phyloP scores from a whole-genome alignment of 1,139 yeast species.

The Tardiomyces blankii region DNA sequence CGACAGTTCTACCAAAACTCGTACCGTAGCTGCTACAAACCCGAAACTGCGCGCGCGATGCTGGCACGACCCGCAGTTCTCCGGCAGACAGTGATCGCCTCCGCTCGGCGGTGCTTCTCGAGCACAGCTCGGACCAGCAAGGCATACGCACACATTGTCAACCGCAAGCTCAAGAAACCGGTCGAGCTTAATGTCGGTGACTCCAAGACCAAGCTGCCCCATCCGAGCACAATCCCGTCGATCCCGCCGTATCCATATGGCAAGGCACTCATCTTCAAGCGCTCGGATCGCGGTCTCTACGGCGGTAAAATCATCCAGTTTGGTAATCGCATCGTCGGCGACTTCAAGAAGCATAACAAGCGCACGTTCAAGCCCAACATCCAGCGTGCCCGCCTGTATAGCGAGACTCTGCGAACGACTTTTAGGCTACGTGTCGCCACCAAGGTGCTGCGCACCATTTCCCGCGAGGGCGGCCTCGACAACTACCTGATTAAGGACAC shows the following conservation, averaged over 20 bases:
- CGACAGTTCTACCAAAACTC: too few species aligned
- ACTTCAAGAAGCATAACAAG: slow-evolving; percentile 61
- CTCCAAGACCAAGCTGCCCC: slow-evolving; percentile 19
- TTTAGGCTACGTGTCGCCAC: slow-evolving; percentile 57
- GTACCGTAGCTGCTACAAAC: too few species aligned
- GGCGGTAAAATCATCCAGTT: slow-evolving; percentile 79
- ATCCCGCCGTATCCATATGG: slow-evolving; percentile 80
- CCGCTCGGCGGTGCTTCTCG: neutral
- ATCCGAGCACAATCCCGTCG: slow-evolving; percentile 11
- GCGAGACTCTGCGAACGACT: slow-evolving; percentile 57
- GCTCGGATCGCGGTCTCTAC: slow-evolving; percentile 76
- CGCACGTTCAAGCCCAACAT: slow-evolving; percentile 80
- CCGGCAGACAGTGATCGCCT: too few species aligned
- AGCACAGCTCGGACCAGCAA: neutral
- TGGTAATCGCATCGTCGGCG: slow-evolving; percentile 64
- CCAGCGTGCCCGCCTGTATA: slow-evolving; percentile 66
- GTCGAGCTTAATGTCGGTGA: slow-evolving; percentile 23
- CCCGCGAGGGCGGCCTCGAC: slow-evolving; percentile 91
- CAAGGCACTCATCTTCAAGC: slow-evolving; percentile 65
- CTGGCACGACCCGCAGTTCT: too few species aligned
- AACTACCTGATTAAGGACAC: slow-evolving; percentile 77
- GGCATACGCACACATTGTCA: slow-evolving; percentile 21
- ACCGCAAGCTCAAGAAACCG: slow-evolving; percentile 19
- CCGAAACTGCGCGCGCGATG: too few species aligned
- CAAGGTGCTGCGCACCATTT: slow-evolving; percentile 72